Base-by-base conservation (phyloP, 352 stramenopile genomes). In the Globisporangium parvum region DNA sequence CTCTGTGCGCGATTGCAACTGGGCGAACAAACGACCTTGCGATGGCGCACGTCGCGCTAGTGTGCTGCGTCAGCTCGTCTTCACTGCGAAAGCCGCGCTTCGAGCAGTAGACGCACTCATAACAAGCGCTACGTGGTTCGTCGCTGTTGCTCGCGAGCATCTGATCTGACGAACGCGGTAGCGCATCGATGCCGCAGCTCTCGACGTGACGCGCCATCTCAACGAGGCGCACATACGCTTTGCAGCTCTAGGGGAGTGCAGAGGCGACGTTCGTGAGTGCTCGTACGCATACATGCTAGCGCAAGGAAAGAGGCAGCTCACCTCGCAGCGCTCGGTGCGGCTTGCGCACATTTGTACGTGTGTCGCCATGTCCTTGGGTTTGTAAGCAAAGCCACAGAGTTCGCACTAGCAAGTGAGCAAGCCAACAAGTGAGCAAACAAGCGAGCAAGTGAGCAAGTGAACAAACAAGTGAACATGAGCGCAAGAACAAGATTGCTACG, bases 261-360 rank as follows among this genome's bases (percentile, higher is more conserved):
- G 28, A 33, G 28, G 2, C 28, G 28, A 33, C 3, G 6, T 18
- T 14, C 11, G 9, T 24, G 11, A 47, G 44, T 10, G 10, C 18
- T 39, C 24, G 26, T 45, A 41, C 26, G 39, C 5, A 14, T 11
- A 42, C 37, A 42, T n/a, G n/a, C n/a, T n/a, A n/a, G n/a, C n/a
- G 35, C 23, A 6, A 44, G 9, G 35, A 17, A 35, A 41, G 26
- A 52, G 47, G 39, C 26, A 40, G 50, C 62, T 45, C 62, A 86
- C 77, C 47, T 85, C 73, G 46, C 78, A 88, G 42, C 59, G 59
- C 26, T 80, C 69, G 0, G 75, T 88, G 41, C 78, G 75, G 52
- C 64, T 85, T 9, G 67, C 68, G 46, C 78, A 88, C n/a, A 67
- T 65, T 3, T 20, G 21, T 10, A 56, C 53, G 48, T 88, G 78